A percentile compares a stretch with the other conserved stretches of the same genome.
Conservation (phyloP, 805 yeast species). For the Clavispora fructus region DNA sequence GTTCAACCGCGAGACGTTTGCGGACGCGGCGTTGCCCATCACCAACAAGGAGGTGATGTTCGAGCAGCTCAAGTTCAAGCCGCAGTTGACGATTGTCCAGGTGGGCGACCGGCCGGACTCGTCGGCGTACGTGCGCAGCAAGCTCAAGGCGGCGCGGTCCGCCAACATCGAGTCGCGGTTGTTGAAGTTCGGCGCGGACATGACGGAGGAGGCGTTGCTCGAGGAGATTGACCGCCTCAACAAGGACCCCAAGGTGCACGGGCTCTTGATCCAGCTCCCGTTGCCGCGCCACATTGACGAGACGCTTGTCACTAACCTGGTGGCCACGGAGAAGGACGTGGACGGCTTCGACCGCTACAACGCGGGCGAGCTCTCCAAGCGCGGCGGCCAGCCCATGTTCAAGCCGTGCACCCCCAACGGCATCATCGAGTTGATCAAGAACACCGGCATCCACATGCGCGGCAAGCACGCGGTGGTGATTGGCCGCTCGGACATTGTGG, state of each 20-base stretch:
- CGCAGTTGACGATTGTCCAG: constrained; percentile 78
- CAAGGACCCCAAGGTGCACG: constrained; percentile 73
- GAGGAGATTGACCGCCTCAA: constrained; percentile 60
- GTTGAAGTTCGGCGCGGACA: constrained; percentile 57
- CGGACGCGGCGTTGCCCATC: constrained; percentile 13
- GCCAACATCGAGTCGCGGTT: constrained; percentile 70
- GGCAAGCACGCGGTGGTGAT: constrained; percentile 87
- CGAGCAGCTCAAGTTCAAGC: constrained; percentile 48
- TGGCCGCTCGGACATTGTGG: constrained; percentile 95
- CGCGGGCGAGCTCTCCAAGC: constrained; percentile 84
- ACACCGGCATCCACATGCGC: constrained; percentile 58
- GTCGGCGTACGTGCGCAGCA: constrained; percentile 85
- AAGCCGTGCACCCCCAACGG: constrained; percentile 97
- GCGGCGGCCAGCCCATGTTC: constrained; percentile 77
- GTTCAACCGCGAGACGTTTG: constrained; percentile 28
- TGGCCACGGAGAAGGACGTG: constrained; percentile 80
- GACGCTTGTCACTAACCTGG: constrained; percentile 72
- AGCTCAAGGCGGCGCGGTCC: constrained; percentile 81
- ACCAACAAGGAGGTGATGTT: constrained; percentile 16
- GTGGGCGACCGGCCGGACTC: constrained; percentile 91
- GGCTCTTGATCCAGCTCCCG: constrained; percentile 86
- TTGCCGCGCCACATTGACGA: constrained; percentile 79
- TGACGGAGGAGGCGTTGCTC: constrained; percentile 56
- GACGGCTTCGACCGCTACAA: constrained; percentile 91
- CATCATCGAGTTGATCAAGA: constrained; percentile 70